Evolutionary conservation across 2,329 filamentous ascomycete species (phyloP).

Genomic region (Aquanectria penicillioides): DNA sequence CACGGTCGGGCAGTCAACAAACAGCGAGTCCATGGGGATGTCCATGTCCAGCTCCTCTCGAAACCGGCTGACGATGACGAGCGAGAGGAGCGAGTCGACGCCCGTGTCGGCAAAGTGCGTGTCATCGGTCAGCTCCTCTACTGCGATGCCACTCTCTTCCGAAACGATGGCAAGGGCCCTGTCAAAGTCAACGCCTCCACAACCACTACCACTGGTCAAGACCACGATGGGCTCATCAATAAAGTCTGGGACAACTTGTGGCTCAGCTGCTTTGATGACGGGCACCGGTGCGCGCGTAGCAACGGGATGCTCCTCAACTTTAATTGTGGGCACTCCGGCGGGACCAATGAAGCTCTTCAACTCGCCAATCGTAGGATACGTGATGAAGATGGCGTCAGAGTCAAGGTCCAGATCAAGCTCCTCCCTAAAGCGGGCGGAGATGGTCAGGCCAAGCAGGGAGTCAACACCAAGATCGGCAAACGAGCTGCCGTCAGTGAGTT

Average conservation of each 20-base stretch:
- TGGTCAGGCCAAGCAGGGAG: slow-evolving; percentile 8
- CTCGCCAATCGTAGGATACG: background rate
- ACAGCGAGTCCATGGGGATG: slow-evolving; percentile 38
- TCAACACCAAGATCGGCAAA: slow-evolving; percentile 5
- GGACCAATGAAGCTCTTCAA: background rate
- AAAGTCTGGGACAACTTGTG: too few relatives aligned
- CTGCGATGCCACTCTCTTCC: slow-evolving; percentile 5
- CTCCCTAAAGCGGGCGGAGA: background rate
- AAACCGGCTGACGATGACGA: background rate
- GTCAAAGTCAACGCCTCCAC: too few relatives aligned
- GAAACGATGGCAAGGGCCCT: slow-evolving; percentile 1
- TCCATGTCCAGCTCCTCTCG: slow-evolving; percentile 3
- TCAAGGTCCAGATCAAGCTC: slow-evolving; percentile 3
- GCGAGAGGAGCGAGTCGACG: slow-evolving; percentile 9
- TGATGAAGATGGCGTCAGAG: background rate
- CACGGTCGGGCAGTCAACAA: slow-evolving; percentile 64
- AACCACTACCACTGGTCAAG: too few relatives aligned
- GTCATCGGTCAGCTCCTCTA: background rate
- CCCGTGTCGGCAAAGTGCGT: background rate
- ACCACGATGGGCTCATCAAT: too few relatives aligned
- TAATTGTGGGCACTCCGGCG: too few relatives aligned
- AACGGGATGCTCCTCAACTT: too few relatives aligned
- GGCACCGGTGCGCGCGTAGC: too few relatives aligned
- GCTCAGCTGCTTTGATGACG: too few relatives aligned
- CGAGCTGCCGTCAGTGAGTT: background rate